Percentiles rank a stretch among this genome's conserved stretches.
Evolutionary conservation across 1,139 yeast species (phyloP).

Genomic region (Geotrichum reessii): DNA sequence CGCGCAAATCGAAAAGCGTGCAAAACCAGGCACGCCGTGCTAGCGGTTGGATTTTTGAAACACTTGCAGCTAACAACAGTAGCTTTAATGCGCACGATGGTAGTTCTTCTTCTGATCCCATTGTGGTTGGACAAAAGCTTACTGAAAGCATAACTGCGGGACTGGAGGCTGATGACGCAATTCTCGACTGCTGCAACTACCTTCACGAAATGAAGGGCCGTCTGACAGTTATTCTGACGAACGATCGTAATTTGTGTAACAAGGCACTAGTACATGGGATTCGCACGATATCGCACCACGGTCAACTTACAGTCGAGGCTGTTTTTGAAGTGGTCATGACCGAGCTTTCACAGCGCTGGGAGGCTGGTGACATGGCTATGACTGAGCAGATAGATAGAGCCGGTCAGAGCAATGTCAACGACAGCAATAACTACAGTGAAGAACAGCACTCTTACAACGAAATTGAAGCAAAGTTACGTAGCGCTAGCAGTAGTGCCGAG

Average conservation of each 20-base stretch:
- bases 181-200: slow-evolving; percentile 76
- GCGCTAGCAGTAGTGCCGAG: not conserved
- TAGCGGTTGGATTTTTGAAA: slow-evolving; percentile 68
- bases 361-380: not conserved
- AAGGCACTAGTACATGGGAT: slow-evolving; percentile 68
- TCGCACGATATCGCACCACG: slow-evolving; percentile 51
- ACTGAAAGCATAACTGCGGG: slow-evolving; percentile 44
- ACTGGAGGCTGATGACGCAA: slow-evolving; percentile 67
- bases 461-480: not conserved
- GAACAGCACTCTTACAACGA: not conserved
- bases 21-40: slow-evolving; percentile 59
- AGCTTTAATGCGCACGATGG: not conserved
- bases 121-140: slow-evolving; percentile 61
- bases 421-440: not conserved
- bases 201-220: slow-evolving; percentile 42
- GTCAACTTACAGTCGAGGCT: not conserved
- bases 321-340: not conserved
- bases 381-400: not conserved
- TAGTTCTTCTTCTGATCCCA: slow-evolving; percentile 33
- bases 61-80: slow-evolving; percentile 44
- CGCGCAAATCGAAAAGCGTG: slow-evolving; percentile 20
- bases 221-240: slow-evolving; percentile 60
- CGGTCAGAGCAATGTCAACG: not conserved
- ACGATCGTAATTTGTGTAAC: slow-evolving; percentile 76
- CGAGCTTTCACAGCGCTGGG: not conserved